phyloP scores from a whole-genome alignment of 116 monocot genomes.

The Zostera marina region DNA sequence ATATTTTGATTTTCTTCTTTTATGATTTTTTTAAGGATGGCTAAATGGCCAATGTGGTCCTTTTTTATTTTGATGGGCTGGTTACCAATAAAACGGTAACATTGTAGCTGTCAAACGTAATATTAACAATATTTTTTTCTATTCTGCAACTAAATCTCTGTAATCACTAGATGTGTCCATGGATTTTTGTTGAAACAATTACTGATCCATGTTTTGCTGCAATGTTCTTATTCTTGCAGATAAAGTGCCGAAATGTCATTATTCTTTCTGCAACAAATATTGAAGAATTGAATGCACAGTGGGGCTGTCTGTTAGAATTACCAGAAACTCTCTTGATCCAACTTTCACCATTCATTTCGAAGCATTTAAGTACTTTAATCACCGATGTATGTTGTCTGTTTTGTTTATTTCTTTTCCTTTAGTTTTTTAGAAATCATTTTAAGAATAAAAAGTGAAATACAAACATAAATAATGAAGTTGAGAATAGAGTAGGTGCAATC shows the following conservation, averaged over 20 bases:
- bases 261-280: slow-evolving; percentile 77
- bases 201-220: background rate
- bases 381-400: slow-evolving; percentile 43
- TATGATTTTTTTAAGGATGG: too few relatives aligned
- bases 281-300: slow-evolving; percentile 56
- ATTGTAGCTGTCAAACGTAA: too few relatives aligned
- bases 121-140: background rate
- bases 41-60: too few relatives aligned
- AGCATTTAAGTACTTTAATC: slow-evolving; percentile 52
- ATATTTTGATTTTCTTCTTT: too few relatives aligned
- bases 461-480: too few relatives aligned
- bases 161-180: background rate
- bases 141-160: background rate
- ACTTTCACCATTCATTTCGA: slow-evolving; percentile 43
- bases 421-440: background rate
- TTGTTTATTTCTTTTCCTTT: background rate
- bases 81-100: too few relatives aligned
- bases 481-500: too few relatives aligned
- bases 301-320: slow-evolving; percentile 63
- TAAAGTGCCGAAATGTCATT: slow-evolving; percentile 83
- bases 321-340: slow-evolving; percentile 29
- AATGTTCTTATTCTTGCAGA: slow-evolving; percentile 31
- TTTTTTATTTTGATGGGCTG: too few relatives aligned
- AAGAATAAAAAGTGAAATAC: background rate
- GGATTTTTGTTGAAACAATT: background rate